Evolutionary conservation across 805 yeast species (phyloP), one percentile per base, ranked within the genome.

Genomic region (Sungouiozyma intestinalis): DNA sequence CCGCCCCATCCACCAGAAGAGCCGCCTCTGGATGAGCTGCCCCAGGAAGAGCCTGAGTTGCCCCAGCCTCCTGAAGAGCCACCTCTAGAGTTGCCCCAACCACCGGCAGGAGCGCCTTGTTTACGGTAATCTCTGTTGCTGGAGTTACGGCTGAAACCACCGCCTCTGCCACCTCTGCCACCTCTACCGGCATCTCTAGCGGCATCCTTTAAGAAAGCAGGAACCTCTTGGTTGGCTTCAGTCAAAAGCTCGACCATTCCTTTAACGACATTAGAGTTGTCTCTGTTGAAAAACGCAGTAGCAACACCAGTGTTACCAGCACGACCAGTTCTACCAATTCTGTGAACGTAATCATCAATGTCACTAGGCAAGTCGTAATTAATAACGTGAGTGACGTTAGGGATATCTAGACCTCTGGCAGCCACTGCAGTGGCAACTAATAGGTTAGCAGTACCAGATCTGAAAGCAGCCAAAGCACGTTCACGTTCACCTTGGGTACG

Each of bases 281-380:
- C 83, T 72, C 97, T 84, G 82, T 92, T 92, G 71, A 92, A 85
- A 74, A 92, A 92, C 40, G 99, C 95, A 53, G 97, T 88, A 51
- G 99, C 97, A 57, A 85, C 74, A 84, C 99, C 99, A 48, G 83
- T 80, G 73, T 92, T 92, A 77, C 98, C 98, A 59, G 99, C 99
- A 80, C 99, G 92, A 71, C 98, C 99, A 62, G 99, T 92, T 80
- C 98, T 90, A 78, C 98, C 98, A 64, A 92, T 92, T 74, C 98
- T 85, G 74, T 92, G 98, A 46, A 92, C 98, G 64, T 92, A 92
- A 69, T 92, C 98, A 67, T 92, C 98, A 60, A 92, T 84, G 67
- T 92, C 97, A 63, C 82, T 73, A 65, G 98, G 98, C 65, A 92
- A 74, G 65, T 92, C 98, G 66, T 83, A 92, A 77, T 92, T 92